Evolutionary conservation across 176 grass and related monocot species (phyloP), one percentile per base, ranked within the genome.

Genomic region (Areca catechu): DNA sequence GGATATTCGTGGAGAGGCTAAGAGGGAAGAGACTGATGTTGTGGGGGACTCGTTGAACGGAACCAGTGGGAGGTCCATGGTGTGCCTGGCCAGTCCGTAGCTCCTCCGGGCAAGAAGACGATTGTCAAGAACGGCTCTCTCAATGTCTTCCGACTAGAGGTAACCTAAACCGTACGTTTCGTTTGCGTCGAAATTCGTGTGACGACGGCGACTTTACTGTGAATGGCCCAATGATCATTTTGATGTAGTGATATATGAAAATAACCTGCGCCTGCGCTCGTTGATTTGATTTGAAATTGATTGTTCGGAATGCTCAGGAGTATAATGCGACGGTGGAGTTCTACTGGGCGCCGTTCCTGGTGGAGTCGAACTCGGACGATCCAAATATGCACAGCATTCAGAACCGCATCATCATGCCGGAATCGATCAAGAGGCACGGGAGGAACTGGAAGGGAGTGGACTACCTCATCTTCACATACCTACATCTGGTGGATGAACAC

Each of bases 31-130:
- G 94, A 1, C 65, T 98, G 70, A 93, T 98, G 94, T 98, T 74
- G 94, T 98, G 49, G 94, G 94, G 0, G 94, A 98, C 24, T 98
- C 93, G 4, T 61, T 98, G 72, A 98, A 98, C 87, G 93, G 1
- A 98, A 98, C 81, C 93, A 98, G 68, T 98, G 93, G 93, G 93
- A 98, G n/a, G 70, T 98, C 94, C 6, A 93, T 98, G 94, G 88
- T 98, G 70, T 98, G 94, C 76, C 84, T 98, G 23, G 88, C 85
- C 94, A 98, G 72, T 98, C 94, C 9, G 94, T 57, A 19, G 73
- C 85, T 63, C 84, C 84, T 28, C 66, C 29, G 63, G 85, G 88
- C 55, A 61, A 79, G 27, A 99, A 99, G 75, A 85, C 84, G 0
- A 81, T 99, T 61, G 89, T 89, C 5, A 89, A 95, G 73, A 71